Base-by-base conservation (phyloP, 2,329 filamentous ascomycete species). In the Parascedosporium putredinis region DNA sequence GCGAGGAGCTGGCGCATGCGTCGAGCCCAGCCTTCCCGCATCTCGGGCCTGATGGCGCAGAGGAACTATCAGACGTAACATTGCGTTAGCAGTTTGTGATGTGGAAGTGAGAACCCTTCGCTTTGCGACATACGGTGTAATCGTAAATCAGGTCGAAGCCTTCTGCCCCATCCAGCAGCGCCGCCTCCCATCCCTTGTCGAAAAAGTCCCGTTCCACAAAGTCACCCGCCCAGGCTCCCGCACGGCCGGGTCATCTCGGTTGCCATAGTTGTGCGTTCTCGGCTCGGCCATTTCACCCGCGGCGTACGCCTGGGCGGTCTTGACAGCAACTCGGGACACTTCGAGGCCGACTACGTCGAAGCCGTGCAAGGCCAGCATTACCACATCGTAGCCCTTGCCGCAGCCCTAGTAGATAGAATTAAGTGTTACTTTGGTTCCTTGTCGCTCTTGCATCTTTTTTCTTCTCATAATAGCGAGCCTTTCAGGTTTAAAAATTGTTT, bases 301-400 rank as follows among this genome's bases (percentile, higher is more conserved):
- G 8, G 36, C 36, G 5, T 49, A 43, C 2, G 34, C 36, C 22
- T 27, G 14, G 2, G 36, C 36, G 9, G 25, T 25, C 24, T 29
- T 27, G 1, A 25, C 24, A 10, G 34, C 36, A 16, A 7, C 40
- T 12, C 27, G 18, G 18, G 47, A 49, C 24, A 49, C 25, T 29
- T 49, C 24, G 23, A 49, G 36, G 2, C 56, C 57, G 0, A 53
- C 51, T 4, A 63, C 24, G 16, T 53, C 47, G 24, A 49, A 20
- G 25, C 34, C 36, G 36, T 43, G 47, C 6, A 49, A 36, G 9
- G 47, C 36, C n/a, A 43, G 25, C 47, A 43, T 49, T 16, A 38
- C 47, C 22, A 49, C 36, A 27, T 49, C 47, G 24, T 49, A 43
- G 23, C 36, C 47, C 46, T 49, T 49, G 4, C 36, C 47, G 36